Conservation (phyloP, 2,329 filamentous ascomycete genomes). For the Fusarium scirpi region DNA sequence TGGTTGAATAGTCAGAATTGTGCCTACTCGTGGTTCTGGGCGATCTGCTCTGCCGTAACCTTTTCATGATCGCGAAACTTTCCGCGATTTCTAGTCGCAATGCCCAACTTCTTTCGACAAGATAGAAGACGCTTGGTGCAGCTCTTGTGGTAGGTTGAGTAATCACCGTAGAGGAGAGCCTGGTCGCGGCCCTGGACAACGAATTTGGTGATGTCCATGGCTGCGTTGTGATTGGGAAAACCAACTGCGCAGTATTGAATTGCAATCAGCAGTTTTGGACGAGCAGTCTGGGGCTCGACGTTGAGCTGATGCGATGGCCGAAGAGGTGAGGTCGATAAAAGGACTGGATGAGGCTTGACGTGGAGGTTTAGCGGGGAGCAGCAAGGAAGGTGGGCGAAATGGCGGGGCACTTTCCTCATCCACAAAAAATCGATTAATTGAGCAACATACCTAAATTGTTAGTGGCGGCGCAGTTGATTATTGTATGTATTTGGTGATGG, state of each 20-base stretch:
- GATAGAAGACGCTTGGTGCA: constrained; percentile 85
- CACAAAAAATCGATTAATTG: constrained; percentile 32
- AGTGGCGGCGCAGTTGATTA: constrained; percentile 22
- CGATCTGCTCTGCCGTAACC: constrained; percentile 81
- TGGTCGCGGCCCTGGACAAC: constrained; percentile 83
- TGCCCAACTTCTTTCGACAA: constrained; percentile 85
- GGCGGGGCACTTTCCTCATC: constrained; percentile 44
- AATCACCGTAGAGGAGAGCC: constrained; percentile 88
- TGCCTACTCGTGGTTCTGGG: constrained; percentile 78
- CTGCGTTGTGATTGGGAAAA: not conserved
- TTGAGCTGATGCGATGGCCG: constrained; percentile 11
- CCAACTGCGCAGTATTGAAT: not conserved
- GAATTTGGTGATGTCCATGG: constrained; percentile 92
- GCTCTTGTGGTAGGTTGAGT: constrained; percentile 84
- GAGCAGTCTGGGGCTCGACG: not conserved
- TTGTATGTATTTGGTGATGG: not conserved
- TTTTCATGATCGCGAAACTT: constrained; percentile 81
- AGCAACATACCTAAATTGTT: constrained; percentile 27
- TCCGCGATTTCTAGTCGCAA: constrained; percentile 84
- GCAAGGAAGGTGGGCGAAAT: constrained; percentile 34
- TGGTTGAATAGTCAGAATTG: constrained; percentile 1
- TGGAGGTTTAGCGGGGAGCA: constrained; percentile 48
- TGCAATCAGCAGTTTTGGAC: not conserved
- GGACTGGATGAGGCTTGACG: constrained; percentile 44
- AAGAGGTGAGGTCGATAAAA: constrained; percentile 30